Evolutionary conservation across 306 rosid genomes (phyloP).

Genomic region (Acmispon strigosus): DNA sequence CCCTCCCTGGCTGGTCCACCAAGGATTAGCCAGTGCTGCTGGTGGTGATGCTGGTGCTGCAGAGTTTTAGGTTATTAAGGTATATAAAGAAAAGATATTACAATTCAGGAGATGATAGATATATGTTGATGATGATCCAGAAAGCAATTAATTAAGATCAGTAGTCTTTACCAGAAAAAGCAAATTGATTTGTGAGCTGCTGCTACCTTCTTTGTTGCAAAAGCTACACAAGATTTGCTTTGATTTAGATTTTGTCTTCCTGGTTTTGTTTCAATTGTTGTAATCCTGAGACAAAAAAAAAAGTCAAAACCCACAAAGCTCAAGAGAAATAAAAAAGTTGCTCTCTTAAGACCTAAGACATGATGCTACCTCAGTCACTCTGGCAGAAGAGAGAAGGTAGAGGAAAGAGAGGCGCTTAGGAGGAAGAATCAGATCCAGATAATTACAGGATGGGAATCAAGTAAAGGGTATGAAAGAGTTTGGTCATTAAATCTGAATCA

Average conservation of each 20-base stretch:
- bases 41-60: background rate
- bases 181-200: background rate
- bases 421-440: slow-evolving; percentile 40
- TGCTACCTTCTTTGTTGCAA: background rate
- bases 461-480: slow-evolving; percentile 10
- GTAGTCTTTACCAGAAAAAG: background rate
- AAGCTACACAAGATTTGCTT: background rate
- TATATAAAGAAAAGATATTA: too few relatives aligned
- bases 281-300: background rate
- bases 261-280: background rate
- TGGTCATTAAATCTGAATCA: too few relatives aligned
- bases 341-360: slow-evolving; percentile 19
- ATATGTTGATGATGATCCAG: too few relatives aligned
- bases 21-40: slow-evolving; percentile 83
- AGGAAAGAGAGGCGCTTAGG: background rate
- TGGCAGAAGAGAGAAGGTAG: background rate
- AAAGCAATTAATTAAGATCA: background rate
- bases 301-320: slow-evolving; percentile 28
- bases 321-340: slow-evolving; percentile 5
- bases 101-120: too few relatives aligned
- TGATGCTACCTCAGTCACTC: slow-evolving; percentile 9
- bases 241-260: background rate
- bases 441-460: slow-evolving; percentile 27
- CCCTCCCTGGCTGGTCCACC: slow-evolving; percentile 89
- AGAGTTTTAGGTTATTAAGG: too few relatives aligned